phyloP scores from a whole-genome alignment of 1,139 yeast genomes.

The Trichomonascaceae sp. region DNA sequence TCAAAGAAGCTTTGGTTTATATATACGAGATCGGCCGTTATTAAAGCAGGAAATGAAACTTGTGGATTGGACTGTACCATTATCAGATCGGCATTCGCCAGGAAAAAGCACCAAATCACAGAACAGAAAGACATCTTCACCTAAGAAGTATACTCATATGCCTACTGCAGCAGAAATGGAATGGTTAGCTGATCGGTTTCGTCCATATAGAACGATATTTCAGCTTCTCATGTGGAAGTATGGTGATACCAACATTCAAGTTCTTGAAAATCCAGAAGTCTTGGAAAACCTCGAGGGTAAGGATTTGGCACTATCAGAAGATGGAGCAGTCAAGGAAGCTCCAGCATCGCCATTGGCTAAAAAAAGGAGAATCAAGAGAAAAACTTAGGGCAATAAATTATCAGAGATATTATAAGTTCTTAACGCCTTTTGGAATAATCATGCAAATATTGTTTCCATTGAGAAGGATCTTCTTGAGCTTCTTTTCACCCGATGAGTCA shows the following conservation, averaged over 20 bases:
- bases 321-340: constrained; percentile 2
- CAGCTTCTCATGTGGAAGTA: constrained; percentile 75
- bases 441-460: constrained; percentile 88
- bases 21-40: constrained; percentile 52
- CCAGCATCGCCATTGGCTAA: neutral
- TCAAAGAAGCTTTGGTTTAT: constrained; percentile 70
- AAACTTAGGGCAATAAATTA: neutral
- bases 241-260: constrained; percentile 47
- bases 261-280: constrained; percentile 12
- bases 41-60: constrained; percentile 39
- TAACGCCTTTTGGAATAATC: constrained; percentile 38
- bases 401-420: neutral
- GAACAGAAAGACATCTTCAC: constrained; percentile 22
- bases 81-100: constrained; percentile 21
- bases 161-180: constrained; percentile 34
- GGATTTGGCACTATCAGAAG: constrained; percentile 1
- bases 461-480: constrained; percentile 62
- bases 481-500: constrained; percentile 39
- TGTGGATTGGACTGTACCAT: constrained; percentile 25
- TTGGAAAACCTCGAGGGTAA: neutral
- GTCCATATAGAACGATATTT: constrained; percentile 63
- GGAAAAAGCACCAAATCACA: constrained; percentile 30
- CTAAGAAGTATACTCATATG: constrained; percentile 35
- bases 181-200: constrained; percentile 50
- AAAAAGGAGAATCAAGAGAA: neutral